Evolutionary conservation across 805 yeast species (phyloP), one percentile per base, ranked within the genome.

Genomic region (Blastobotrys chiropterorum): DNA sequence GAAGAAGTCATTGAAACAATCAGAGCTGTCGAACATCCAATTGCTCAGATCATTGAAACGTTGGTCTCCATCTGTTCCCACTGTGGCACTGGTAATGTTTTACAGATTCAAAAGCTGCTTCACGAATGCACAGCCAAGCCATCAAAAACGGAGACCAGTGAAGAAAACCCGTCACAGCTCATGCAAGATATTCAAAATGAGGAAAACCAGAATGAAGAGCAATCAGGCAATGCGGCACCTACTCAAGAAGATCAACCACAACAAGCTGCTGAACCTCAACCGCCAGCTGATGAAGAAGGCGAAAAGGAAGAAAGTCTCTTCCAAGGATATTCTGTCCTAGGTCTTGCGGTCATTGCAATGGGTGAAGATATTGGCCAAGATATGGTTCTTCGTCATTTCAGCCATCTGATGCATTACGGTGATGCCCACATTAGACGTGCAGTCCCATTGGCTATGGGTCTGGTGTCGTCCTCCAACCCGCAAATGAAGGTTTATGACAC

Each of bases 311-410:
- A 81, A 53, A 79, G 77, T 57, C 68, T 82, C 43, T 79, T 76
- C 66, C 89, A 86, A 62, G 95, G 95, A 1, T 88, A 87, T 64
- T 94, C 98, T 7, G 97, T 94, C 16, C 76, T 94, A 49, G 99
- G 99, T 54, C 79, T 94, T 59, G 99, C 97, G 0, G 78, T 86
- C 57, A 86, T 95, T 62, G 94, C 97, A 13, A 84, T 94, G 86
- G 99, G 99, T 57, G 99, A 94, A 70, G 96, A 88, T 58, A 87
- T 94, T 67, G 99, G 99, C 34, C 95, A 87, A 69, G 97, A 92
- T 61, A 94, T 94, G 99, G 85, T 92, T 7, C 73, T 92, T 65
- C 90, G 99, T 67, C 99, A 94, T 70, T 92, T 92, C 68, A 90
- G 96, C 46, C 99, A 94, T 70, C 77, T 94, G 68, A 89, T 94